phyloP scores from a whole-genome alignment of 2,329 filamentous ascomycete species.

The Dactylonectria estremocensis region DNA sequence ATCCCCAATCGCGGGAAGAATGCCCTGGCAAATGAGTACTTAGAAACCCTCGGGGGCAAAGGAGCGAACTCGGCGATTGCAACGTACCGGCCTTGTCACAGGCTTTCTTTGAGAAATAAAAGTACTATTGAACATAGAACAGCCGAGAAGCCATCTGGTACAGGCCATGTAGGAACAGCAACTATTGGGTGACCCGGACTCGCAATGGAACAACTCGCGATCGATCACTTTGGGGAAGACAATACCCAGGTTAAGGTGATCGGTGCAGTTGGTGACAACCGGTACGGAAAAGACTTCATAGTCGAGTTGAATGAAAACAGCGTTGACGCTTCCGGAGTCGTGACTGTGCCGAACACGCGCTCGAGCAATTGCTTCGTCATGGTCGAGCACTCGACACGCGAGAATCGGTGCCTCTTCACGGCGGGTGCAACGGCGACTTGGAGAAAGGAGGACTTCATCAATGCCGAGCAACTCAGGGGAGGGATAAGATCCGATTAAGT shows the following conservation, averaged over 20 bases:
- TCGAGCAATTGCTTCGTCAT: conserved; percentile 1
- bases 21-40: not conserved
- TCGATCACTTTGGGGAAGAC: not conserved
- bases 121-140: not conserved
- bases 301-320: conserved; percentile 5
- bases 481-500: not conserved
- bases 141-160: not conserved
- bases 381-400: conserved; percentile 1
- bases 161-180: not conserved
- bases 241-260: conserved; percentile 2
- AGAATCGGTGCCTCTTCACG: conserved; percentile 1
- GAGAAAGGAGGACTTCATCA: conserved; percentile 3
- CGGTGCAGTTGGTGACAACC: not conserved
- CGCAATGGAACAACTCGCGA: not conserved
- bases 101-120: not conserved
- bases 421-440: not conserved
- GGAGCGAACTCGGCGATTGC: not conserved
- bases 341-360: conserved; percentile 1
- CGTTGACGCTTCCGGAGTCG: not conserved
- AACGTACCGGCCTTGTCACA: conserved; percentile 5
- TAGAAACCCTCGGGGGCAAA: not conserved
- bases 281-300: not conserved
- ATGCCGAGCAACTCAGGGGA: not conserved
- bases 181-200: not conserved
- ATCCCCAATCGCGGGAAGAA: conserved; percentile 11